phyloP scores from a whole-genome alignment of 2,329 filamentous ascomycete species.

The Fonsecaea pedrosoi region DNA sequence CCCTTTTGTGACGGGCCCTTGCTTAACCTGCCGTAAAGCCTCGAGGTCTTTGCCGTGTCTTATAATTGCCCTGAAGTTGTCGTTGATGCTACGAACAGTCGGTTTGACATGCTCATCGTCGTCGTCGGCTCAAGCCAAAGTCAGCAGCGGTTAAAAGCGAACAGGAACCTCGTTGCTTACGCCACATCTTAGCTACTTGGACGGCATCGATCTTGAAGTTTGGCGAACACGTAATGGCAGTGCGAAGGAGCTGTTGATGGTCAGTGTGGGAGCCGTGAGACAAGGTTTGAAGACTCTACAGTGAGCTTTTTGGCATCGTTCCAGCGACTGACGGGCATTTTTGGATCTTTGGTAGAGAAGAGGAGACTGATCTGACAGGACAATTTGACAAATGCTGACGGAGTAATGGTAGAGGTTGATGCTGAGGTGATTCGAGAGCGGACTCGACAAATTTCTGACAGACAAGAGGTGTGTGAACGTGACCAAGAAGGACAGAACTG shows the following conservation, averaged over 20 bases:
- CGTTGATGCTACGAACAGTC: not conserved
- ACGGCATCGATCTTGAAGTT: slow-evolving; percentile 5
- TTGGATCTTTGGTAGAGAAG: not conserved
- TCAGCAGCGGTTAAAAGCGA: not conserved
- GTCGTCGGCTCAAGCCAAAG: not conserved
- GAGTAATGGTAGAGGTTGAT: not conserved
- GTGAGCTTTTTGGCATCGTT: slow-evolving; percentile 1
- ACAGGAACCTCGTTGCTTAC: slow-evolving; percentile 1
- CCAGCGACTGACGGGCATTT: slow-evolving; percentile 5
- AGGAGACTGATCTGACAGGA: not conserved
- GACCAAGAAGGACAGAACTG: not conserved
- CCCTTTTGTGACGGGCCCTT: not conserved
- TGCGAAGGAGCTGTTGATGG: slow-evolving; percentile 2
- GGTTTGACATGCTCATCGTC: not conserved
- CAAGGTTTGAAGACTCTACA: not conserved
- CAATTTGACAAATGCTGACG: not conserved
- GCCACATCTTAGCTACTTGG: slow-evolving; percentile 2
- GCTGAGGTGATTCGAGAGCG: not conserved
- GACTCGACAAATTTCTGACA: not conserved
- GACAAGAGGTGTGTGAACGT: not conserved
- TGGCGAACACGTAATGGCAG: not conserved
- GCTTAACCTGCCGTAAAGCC: not conserved
- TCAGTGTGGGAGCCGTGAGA: not conserved
- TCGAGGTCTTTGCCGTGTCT: slow-evolving; percentile 3
- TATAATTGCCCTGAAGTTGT: not conserved